Conservation (phyloP, 75 land plant species). For the Chamaecyparis obtusa region DNA sequence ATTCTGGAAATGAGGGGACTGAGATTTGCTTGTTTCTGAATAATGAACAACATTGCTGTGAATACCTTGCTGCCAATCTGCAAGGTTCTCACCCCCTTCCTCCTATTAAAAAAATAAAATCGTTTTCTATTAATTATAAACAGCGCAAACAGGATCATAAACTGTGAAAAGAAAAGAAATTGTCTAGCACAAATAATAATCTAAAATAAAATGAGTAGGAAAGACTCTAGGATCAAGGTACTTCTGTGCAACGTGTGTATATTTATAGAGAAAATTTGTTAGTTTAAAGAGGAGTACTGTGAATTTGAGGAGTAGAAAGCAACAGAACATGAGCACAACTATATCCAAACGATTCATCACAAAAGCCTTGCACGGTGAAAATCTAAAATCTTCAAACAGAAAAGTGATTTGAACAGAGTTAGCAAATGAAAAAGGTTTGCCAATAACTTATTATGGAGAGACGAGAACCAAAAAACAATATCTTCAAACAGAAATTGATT, state of each 20-base stretch:
- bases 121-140: not conserved
- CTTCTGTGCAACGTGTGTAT: not conserved
- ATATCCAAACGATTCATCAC: not conserved
- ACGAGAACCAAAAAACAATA: too few relatives aligned
- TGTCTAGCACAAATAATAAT: not conserved
- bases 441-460: too few relatives aligned
- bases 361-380: not conserved
- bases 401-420: not conserved
- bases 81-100: not conserved
- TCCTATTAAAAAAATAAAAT: not conserved
- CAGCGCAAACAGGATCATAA: not conserved
- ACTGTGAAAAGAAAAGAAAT: not conserved
- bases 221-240: not conserved
- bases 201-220: too few relatives aligned
- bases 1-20: not conserved
- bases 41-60: not conserved
- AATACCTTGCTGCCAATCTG: not conserved
- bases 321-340: not conserved
- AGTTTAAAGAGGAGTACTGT: not conserved
- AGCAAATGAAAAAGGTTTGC: not conserved
- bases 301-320: not conserved
- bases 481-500: too few relatives aligned
- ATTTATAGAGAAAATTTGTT: not conserved
- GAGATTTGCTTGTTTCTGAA: constrained; percentile 7
- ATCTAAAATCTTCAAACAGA: not conserved